Base-by-base conservation (phyloP, 2,329 filamentous ascomycete genomes). In the Exophiala sp. region DNA sequence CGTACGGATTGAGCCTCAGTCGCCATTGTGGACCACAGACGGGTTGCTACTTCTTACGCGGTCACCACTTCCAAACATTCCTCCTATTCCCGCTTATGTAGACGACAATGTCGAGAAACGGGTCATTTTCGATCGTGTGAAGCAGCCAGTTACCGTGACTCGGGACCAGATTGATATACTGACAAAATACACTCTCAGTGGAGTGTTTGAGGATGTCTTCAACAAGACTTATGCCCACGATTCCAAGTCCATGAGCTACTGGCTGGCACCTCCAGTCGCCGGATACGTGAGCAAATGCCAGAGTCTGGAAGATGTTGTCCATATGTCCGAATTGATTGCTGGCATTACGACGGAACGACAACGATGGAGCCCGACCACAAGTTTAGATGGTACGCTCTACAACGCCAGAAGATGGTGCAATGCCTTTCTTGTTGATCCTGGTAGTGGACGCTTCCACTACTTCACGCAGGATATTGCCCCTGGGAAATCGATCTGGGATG, bases 201-300 rank as follows among this genome's bases (percentile, higher is more conserved):
- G 50, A 29, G 67, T 94, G 0, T 96, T 94, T 65, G 71, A 79
- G 13, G 88, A 97, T 59, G 73, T 96, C 0, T 97, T 95, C 70
- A 91, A 89, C 66, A 98, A 98, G 65, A 74, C 76, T 2, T 98
- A 88, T 61, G 81, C 86, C 42, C 72, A 78, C 0, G 73, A 81
- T 13, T 59, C 73, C 0, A 67, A 74, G 1, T 80, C 83, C 22
- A 77, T 95, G 64, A 84, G 89, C 0, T 98, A 96, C 66, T 95
- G 89, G 72, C 63, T 96, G 11, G 85, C 82, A 0, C 91, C 93
- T 43, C 46, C 47, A 8, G 14, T 38, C 8, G 16, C 30, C 3
- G 11, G 10, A n/a, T 14, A 18, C 4, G 14, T 34, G 5, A 27
- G 27, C 14, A 23, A 19, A 4, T 27, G 39, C 13, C 14, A 16